phyloP scores from a whole-genome alignment of 257 asterid genomes.

The Solanum bulbocastanum region DNA sequence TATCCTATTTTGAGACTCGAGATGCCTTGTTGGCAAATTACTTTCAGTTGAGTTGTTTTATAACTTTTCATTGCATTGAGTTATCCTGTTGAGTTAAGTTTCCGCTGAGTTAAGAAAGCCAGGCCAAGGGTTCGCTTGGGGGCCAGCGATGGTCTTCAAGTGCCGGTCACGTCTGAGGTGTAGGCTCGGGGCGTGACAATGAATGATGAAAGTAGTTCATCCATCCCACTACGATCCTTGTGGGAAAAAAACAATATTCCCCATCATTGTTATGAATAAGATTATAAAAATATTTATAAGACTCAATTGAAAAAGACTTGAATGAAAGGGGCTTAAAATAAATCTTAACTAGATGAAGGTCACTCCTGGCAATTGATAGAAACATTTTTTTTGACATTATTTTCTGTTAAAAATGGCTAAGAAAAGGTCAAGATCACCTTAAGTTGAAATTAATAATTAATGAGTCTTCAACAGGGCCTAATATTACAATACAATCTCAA shows the following conservation, averaged over 20 bases:
- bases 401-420: not conserved
- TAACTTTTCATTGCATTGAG: too few species aligned
- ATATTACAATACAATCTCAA: not conserved
- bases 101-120: too few species aligned
- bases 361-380: not conserved
- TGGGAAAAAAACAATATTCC: not conserved
- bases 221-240: not conserved
- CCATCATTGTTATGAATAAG: not conserved
- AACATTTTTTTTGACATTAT: not conserved
- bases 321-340: not conserved
- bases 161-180: too few species aligned
- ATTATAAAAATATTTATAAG: not conserved
- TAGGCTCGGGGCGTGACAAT: too few species aligned
- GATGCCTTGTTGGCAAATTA: too few species aligned
- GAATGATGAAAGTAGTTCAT: not conserved
- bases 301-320: conserved; percentile 8
- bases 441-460: not conserved
- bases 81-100: too few species aligned
- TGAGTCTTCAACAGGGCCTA: not conserved
- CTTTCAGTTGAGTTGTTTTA: too few species aligned
- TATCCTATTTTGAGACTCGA: too few species aligned
- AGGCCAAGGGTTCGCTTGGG: too few species aligned
- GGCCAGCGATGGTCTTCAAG: too few species aligned
- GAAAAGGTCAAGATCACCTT: not conserved
- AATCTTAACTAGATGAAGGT: not conserved